phyloP scores from a whole-genome alignment of 2,329 filamentous ascomycete species.

The Penicillium sumatraense region DNA sequence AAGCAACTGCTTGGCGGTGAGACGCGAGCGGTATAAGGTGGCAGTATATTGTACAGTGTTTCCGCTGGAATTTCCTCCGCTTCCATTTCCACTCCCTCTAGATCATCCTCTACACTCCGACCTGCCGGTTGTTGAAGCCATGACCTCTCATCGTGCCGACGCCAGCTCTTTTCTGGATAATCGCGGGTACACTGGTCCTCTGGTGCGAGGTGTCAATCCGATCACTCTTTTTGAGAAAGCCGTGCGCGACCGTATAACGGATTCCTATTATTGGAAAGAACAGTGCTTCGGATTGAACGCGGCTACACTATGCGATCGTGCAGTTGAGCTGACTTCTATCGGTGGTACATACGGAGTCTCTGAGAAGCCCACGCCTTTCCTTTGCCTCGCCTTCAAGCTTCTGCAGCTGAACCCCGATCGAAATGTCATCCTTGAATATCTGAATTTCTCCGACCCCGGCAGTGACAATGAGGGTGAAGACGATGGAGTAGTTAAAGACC shows the following conservation, averaged over 20 bases:
- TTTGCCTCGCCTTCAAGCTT: constrained; percentile 93
- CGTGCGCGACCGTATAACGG: constrained; percentile 91
- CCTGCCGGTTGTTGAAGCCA: constrained; percentile 28
- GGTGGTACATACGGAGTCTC: constrained; percentile 84
- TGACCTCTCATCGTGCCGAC: constrained; percentile 72
- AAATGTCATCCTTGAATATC: constrained; percentile 78
- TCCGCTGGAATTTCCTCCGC: constrained; percentile 11
- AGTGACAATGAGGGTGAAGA: constrained; percentile 37
- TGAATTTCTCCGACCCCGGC: constrained; percentile 78
- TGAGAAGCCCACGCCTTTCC: constrained; percentile 86
- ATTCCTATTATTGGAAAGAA: constrained; percentile 98
- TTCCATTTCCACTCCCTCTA: not conserved
- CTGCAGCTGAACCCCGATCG: constrained; percentile 83
- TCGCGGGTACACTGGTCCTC: constrained; percentile 75
- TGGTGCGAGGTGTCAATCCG: constrained; percentile 89
- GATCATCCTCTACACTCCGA: constrained; percentile 1
- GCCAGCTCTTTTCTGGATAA: constrained; percentile 81
- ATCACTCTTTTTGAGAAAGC: constrained; percentile 96
- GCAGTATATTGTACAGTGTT: not conserved
- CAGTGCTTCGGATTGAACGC: constrained; percentile 95
- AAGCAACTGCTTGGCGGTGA: constrained; percentile 34
- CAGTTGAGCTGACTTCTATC: constrained; percentile 80
- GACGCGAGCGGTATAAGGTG: not conserved
- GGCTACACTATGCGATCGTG: constrained; percentile 80
- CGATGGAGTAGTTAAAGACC: constrained; percentile 37